These are phyloP conservation scores for Cucurbita pepo DNA, from an alignment of 306 rosid species.

Conservation along the genomic window DNA sequence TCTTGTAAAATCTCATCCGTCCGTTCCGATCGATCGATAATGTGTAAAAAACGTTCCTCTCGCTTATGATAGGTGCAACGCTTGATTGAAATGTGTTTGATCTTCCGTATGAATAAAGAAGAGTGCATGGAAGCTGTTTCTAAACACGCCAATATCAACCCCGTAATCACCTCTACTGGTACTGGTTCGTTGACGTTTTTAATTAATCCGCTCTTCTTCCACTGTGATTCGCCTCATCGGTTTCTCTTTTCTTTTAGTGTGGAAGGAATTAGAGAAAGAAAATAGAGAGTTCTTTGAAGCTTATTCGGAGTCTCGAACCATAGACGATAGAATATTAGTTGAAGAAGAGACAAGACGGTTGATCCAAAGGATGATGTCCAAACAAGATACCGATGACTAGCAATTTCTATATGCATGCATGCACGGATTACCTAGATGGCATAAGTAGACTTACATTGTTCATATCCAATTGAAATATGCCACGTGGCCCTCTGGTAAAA, in stretches of 20 bases:
- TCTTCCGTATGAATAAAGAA: conserved; percentile 67
- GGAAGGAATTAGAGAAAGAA: conserved; percentile 87
- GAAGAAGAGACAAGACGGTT: conserved; percentile 74
- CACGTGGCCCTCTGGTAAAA: neutral
- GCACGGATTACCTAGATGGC: neutral
- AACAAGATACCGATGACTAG: conserved; percentile 29
- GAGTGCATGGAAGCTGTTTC: conserved; percentile 92
- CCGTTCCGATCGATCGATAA: neutral
- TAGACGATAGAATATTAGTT: conserved; percentile 40
- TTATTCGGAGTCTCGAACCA: conserved; percentile 38
- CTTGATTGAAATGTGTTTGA: conserved; percentile 88
- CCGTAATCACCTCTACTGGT: conserved; percentile 86
- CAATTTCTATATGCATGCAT: neutral
- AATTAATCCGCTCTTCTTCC: neutral
- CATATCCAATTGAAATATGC: neutral
- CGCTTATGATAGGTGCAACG: conserved; percentile 44
- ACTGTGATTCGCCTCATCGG: neutral
- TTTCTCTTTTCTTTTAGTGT: conserved; percentile 32
- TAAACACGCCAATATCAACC: conserved; percentile 67
- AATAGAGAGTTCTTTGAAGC: conserved; percentile 75
- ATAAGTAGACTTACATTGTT: neutral
- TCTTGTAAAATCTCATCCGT: neutral
- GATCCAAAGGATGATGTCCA: conserved; percentile 63
- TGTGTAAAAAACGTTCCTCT: neutral
- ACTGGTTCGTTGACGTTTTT: conserved; percentile 23